These are phyloP conservation scores for Aureobasidium sp. DNA, from an alignment of 2,329 filamentous ascomycete species.

Conservation along the genomic window DNA sequence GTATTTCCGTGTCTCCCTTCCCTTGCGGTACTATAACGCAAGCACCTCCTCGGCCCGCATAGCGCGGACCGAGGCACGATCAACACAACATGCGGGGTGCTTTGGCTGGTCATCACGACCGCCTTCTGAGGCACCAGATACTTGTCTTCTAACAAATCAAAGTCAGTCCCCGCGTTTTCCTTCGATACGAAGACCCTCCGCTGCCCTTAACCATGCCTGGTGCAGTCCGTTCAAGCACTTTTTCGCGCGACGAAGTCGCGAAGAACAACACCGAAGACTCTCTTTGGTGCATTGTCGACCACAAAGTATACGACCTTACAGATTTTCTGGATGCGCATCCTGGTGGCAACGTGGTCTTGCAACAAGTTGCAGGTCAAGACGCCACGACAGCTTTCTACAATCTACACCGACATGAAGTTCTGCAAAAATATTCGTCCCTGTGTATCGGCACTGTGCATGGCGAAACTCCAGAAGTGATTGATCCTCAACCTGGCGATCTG, in stretches of 20 bases:
- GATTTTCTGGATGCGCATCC: slow-evolving; percentile 83
- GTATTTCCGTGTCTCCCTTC: too few species aligned
- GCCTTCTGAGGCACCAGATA: background rate
- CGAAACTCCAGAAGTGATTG: slow-evolving; percentile 67
- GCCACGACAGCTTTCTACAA: slow-evolving; percentile 84
- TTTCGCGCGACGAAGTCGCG: slow-evolving; percentile 54
- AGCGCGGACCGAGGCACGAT: background rate
- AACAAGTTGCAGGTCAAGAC: slow-evolving; percentile 72
- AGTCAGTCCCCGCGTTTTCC: too few species aligned
- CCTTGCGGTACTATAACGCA: too few species aligned
- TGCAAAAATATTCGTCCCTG: slow-evolving; percentile 67
- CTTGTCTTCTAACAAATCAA: background rate
- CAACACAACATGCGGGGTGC: background rate
- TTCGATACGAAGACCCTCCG: background rate
- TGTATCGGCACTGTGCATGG: slow-evolving; percentile 67
- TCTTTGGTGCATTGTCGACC: slow-evolving; percentile 78
- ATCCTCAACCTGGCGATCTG: slow-evolving; percentile 61
- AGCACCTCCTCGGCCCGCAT: too few species aligned
- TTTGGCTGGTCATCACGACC: background rate
- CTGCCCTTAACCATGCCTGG: background rate
- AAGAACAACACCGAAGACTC: slow-evolving; percentile 68
- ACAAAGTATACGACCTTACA: slow-evolving; percentile 76
- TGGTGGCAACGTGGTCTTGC: slow-evolving; percentile 69
- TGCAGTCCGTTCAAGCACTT: slow-evolving; percentile 5
- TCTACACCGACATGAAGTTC: slow-evolving; percentile 83